These are phyloP conservation scores for Ophiosphaerella herpotricha DNA, from an alignment of 2,329 filamentous ascomycete genomes.

Conservation along the genomic window DNA sequence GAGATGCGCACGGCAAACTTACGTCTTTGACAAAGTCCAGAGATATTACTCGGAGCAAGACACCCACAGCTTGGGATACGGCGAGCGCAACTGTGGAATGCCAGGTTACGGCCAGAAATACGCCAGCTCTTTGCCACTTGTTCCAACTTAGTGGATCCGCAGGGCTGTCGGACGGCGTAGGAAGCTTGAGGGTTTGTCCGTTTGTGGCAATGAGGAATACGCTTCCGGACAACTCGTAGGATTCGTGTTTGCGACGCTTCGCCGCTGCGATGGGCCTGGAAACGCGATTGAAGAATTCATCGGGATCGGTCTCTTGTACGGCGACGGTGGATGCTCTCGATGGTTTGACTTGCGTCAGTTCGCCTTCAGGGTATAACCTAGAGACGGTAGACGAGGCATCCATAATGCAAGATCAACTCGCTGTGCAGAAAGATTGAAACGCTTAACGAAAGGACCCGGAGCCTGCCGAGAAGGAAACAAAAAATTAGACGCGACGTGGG, in stretches of 20 bases:
- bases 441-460: too few relatives aligned
- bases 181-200: constrained; percentile 28
- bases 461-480: too few relatives aligned
- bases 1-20: not conserved
- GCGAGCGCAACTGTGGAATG: constrained; percentile 19
- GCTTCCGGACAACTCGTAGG: constrained; percentile 29
- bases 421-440: too few relatives aligned
- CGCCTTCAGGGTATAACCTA: too few relatives aligned
- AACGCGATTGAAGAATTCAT: too few relatives aligned
- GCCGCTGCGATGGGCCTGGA: not conserved
- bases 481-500: too few relatives aligned
- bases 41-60: constrained; percentile 19
- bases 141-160: constrained; percentile 33
- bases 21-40: constrained; percentile 22
- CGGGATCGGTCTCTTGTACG: too few relatives aligned
- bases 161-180: constrained; percentile 29
- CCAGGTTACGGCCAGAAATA: constrained; percentile 19
- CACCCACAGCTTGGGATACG: constrained; percentile 22
- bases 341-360: too few relatives aligned
- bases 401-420: too few relatives aligned
- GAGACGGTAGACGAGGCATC: too few relatives aligned
- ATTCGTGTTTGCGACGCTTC: constrained; percentile 24
- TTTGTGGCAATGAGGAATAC: constrained; percentile 29
- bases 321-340: too few relatives aligned
- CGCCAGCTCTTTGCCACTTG: constrained; percentile 22